Base-by-base conservation (phyloP, 306 rosid species). In the Alnus glutinosa region DNA sequence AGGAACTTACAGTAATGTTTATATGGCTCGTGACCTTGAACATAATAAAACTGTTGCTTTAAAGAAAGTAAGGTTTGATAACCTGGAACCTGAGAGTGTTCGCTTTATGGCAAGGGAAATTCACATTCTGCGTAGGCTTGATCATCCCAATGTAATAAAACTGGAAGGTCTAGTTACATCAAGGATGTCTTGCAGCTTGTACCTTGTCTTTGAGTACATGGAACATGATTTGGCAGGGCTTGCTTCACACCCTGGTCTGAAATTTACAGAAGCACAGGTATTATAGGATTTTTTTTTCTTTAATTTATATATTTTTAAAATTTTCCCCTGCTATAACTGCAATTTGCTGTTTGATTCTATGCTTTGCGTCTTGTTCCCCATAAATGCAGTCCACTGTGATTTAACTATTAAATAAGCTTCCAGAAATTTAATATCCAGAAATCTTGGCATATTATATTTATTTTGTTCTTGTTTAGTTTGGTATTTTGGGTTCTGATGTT, bases 61-160 rank as follows among this genome's bases (percentile, higher is more conserved):
- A 87, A 93, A 93, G 87, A 93, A 93, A 91, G 98, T 93, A 70
- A 90, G 97, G 86, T 93, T 93, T 83, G 98, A 93, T 86, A 93
- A 91, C 88, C 89, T 92, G 57, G 98, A 93, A 80, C 98, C 98
- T 13, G 98, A 93, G 90, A 93, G 98, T 81, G 97, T 91, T 67
- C 98, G 98, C 50, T 93, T 93, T 86, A 93, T 93, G 98, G 97
- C 97, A 47, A 87, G 98, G 86, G 98, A 93, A 87, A 93, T 93
- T 86, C 98, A 89, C 84, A 91, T 93, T 82, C 87, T 93, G 76
- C 97, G 98, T 2, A 86, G 97, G 86, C 98, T 93, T 74, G 92
- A 93, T 83, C 98, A 93, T 86, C 93, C 90, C 59, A 93, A 93
- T 84, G 93, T 93, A 68, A 91, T 93, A 78, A 93, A 91, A 83